Evolutionary conservation across 768 basidiomycete genomes (phyloP), one percentile per base, ranked within the genome.

Genomic region (Tylopilus sp.): DNA sequence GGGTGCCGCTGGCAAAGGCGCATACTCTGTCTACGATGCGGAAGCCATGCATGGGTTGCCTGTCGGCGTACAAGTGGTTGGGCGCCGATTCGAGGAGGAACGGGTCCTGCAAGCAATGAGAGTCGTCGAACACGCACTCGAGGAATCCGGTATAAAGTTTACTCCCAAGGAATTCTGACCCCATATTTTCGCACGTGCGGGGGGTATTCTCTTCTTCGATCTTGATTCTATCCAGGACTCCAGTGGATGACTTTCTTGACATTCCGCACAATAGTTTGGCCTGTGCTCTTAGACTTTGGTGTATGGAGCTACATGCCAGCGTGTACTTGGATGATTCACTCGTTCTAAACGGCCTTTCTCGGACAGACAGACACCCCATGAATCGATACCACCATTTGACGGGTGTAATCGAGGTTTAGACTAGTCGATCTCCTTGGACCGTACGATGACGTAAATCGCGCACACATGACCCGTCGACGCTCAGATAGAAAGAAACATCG

Each of bases 51-150:
- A 82, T 50, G 86, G 86, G 7, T 69, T 87, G 5, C 85, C 87
- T 0, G 61, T 88, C 2, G 83, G 84, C 2, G 79, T 87, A 11
- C 85, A 88, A 61, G 65, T 88, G 28, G 74, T 80, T 1, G 85
- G 84, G 2, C 69, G 76, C 40, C 70, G 81, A 38, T 73, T 86
- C 36, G 82, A 86, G 62, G 88, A 89, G 66, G 88, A 90, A 67
- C 82, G 82, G 60, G 85, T 86, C 3, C 55, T 88, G 7, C 79
- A 82, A 59, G 84, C 80, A 2, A 86, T 87, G 81, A 79, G 79
- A 58, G 73, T 87, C 6, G 70, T 86, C 43, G 71, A 81, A 40
- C 53, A 50, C 2, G 66, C 66, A 17, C 56, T 68, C n/a, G 57
- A 47, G 30, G 58, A 43, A 26, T 51, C 51, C 30, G 68, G 53